These are phyloP conservation scores for Passiflora organensis DNA, from an alignment of 345 rosid species.

Conservation along the genomic window DNA sequence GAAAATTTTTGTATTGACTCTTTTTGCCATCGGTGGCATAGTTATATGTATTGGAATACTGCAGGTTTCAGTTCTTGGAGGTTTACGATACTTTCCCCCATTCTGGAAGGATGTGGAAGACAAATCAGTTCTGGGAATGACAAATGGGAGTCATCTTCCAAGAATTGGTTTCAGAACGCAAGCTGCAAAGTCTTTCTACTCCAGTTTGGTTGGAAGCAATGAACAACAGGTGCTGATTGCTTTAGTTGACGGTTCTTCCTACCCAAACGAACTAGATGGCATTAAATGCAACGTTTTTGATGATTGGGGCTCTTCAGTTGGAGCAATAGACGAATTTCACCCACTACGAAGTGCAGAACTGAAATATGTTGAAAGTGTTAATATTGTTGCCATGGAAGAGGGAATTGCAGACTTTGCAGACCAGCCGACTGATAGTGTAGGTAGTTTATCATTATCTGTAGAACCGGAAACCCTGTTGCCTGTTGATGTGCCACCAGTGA, in stretches of 20 bases:
- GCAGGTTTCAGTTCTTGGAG: conserved; percentile 56
- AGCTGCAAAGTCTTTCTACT: conserved; percentile 46
- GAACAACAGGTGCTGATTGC: conserved; percentile 20
- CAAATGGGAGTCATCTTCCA: conserved; percentile 32
- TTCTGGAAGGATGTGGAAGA: conserved; percentile 45
- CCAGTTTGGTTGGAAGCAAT: conserved; percentile 31
- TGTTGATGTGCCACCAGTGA: conserved; percentile 32
- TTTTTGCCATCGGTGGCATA: too few species aligned
- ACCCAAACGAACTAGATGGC: conserved; percentile 26
- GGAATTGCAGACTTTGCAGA: conserved; percentile 25
- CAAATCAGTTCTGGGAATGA: conserved; percentile 31
- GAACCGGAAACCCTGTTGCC: conserved; percentile 38
- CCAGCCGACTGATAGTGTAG: conserved; percentile 33
- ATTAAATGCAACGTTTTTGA: conserved; percentile 31
- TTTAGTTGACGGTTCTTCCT: conserved; percentile 19
- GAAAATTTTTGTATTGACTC: too few species aligned
- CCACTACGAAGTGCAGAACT: conserved; percentile 27
- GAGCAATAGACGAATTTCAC: conserved; percentile 17
- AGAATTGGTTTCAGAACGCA: conserved; percentile 32
- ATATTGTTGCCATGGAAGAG: conserved; percentile 34
- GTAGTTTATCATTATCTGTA: conserved; percentile 22
- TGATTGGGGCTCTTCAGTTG: conserved; percentile 34
- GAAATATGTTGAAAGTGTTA: conserved; percentile 40
- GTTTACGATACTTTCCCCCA: conserved; percentile 34
- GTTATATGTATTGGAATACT: conserved; percentile 10